Conservation (phyloP, 2,329 filamentous ascomycete genomes). For the Esteya vermicola region DNA sequence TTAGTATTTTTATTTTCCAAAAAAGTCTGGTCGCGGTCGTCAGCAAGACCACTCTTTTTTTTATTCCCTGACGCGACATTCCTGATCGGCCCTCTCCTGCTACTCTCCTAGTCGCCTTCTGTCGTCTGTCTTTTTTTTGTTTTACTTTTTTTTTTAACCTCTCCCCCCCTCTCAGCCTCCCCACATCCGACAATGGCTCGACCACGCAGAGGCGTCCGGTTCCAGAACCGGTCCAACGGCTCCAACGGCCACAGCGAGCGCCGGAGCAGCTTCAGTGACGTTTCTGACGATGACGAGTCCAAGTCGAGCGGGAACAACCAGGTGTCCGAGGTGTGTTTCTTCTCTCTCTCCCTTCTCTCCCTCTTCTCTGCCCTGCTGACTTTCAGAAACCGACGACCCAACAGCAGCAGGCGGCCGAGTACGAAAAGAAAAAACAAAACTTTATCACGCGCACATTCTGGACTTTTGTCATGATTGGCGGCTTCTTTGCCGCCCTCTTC, state of each 20-base stretch:
- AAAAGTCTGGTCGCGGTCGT: too few relatives aligned
- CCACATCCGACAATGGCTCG: constrained; percentile 16
- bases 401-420: constrained; percentile 45
- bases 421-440: constrained; percentile 97
- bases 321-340: constrained; percentile 21
- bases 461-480: constrained; percentile 93
- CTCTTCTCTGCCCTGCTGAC: background rate
- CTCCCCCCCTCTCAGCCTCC: background rate
- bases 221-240: constrained; percentile 38
- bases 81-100: too few relatives aligned
- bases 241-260: constrained; percentile 38
- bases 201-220: constrained; percentile 37
- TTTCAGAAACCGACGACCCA: constrained; percentile 26
- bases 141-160: background rate
- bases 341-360: background rate
- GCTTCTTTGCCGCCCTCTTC: constrained; percentile 86
- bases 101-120: too few relatives aligned
- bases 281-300: constrained; percentile 12
- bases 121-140: background rate
- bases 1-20: background rate
- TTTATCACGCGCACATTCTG: constrained; percentile 95
- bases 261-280: constrained; percentile 58
- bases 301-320: constrained; percentile 19
- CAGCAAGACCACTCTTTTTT: too few relatives aligned
- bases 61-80: background rate